Evolutionary conservation across 495 filamentous ascomycete genomes (phyloP), one percentile per base, ranked within the genome.

Genomic region (Aspergillus nanangensis): DNA sequence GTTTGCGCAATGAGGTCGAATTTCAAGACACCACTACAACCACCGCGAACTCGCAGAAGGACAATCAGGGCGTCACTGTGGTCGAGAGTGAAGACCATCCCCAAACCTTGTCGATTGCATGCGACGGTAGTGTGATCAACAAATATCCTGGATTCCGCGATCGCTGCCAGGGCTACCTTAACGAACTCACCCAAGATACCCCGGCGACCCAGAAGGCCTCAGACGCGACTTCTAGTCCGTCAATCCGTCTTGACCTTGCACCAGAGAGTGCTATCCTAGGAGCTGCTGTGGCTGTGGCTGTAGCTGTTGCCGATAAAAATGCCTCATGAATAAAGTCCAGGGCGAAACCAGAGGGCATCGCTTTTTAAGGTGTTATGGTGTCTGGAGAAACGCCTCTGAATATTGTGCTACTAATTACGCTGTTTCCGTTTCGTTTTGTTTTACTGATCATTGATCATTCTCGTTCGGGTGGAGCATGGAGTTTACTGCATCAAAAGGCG

Each of bases 121-220:
- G 76, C 48, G 76, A 81, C 38, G 79, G 79, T 17, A 79, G 76
- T 23, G 75, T 82, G 9, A 76, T 82, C 42, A 80, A 82, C 62
- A 78, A 76, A 49, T 81, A 82, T 47, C 75, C 76, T 11, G 67
- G 69, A 1, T 81, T 80, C 51, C 69, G 66, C 38, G 71, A 75
- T 38, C 59, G 57, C 15, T 78, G 77, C 51, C 76, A 81, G 41
- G 41, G 41, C 7, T 76, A 73, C 33, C 55, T 81, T 36, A 63
- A 77, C 50, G 58, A 73, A 36, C 58, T 81, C 13, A 56, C 67
- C 10, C 56, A 62, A 14, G 47, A 63, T 23, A 61, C 53, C 8
- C 53, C 62, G 25, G 24, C 20, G 8, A 43, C 48, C 8, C 40
- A 31, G 9, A 44, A 38, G 1, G 40, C 45, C 9, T 37, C 47